Conservation (phyloP, 108 stramenopile species). For the Cyclostephanos tholiformis region DNA sequence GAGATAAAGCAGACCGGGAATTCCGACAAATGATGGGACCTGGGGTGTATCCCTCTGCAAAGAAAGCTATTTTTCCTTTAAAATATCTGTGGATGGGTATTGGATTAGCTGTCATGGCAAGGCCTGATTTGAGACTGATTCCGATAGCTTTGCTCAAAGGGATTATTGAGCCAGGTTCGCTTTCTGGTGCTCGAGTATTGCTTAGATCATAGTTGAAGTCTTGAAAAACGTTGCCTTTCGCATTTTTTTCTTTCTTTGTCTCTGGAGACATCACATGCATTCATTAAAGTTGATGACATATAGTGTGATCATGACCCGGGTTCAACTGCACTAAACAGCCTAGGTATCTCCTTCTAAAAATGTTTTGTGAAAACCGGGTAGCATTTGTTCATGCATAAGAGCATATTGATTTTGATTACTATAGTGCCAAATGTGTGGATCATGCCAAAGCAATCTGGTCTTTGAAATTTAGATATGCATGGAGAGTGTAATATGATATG, state of each 20-base stretch:
- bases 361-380: too few relatives aligned
- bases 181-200: conserved; percentile 39
- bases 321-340: too few relatives aligned
- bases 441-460: too few relatives aligned
- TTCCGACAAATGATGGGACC: conserved; percentile 73
- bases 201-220: conserved; percentile 7
- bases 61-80: conserved; percentile 54
- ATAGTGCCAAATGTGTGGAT: too few relatives aligned
- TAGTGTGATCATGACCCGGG: too few relatives aligned
- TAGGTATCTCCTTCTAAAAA: too few relatives aligned
- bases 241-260: not conserved
- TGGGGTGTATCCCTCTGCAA: conserved; percentile 52
- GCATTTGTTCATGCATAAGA: too few relatives aligned
- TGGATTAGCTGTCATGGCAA: conserved; percentile 20
- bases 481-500: too few relatives aligned
- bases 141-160: conserved; percentile 41
- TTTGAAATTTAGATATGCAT: too few relatives aligned
- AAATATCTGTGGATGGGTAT: conserved; percentile 52
- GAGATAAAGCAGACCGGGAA: conserved; percentile 56
- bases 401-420: too few relatives aligned
- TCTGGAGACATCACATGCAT: too few relatives aligned
- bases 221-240: not conserved
- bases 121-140: conserved; percentile 44
- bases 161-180: conserved; percentile 32
- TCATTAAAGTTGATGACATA: too few relatives aligned